A percentile compares a stretch with the other conserved stretches of the same genome.
Evolutionary conservation across 2,329 filamentous ascomycete genomes (phyloP).

Genomic region (Ophiognomonia clavigignenti-juglandacearum): DNA sequence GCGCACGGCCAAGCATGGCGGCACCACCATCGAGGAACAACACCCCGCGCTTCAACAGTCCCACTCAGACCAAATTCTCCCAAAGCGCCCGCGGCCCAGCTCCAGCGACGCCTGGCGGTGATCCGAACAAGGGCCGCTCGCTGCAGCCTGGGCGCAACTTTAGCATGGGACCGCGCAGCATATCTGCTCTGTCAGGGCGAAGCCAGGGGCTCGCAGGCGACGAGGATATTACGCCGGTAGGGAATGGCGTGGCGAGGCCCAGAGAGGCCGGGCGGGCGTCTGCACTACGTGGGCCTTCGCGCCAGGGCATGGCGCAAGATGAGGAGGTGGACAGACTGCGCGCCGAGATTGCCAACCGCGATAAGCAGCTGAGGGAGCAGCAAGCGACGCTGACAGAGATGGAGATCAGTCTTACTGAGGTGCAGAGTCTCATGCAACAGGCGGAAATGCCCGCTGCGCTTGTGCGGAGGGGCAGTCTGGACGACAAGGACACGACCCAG

Average conservation of each 20-base stretch:
- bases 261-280: constrained; percentile 28
- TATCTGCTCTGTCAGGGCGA: constrained; percentile 50
- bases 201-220: constrained; percentile 45
- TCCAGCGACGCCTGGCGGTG: constrained; percentile 46
- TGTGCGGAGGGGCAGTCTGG: constrained; percentile 43
- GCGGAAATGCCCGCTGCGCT: constrained; percentile 33
- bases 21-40: constrained; percentile 42
- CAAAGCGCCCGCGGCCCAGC: constrained; percentile 53
- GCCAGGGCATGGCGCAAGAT: constrained; percentile 47
- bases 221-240: constrained; percentile 52
- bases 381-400: constrained; percentile 79
- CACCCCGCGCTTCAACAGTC: constrained; percentile 59
- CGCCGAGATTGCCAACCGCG: constrained; percentile 73
- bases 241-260: constrained; percentile 46
- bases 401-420: constrained; percentile 79
- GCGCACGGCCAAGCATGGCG: constrained; percentile 50
- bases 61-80: constrained; percentile 56
- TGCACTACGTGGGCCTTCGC: constrained; percentile 48
- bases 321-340: constrained; percentile 72
- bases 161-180: constrained; percentile 52
- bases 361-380: constrained; percentile 86
- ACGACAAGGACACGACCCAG: constrained; percentile 70
- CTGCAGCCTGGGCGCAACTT: constrained; percentile 43
- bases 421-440: constrained; percentile 64
- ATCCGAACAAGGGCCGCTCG: constrained; percentile 52